phyloP scores from a whole-genome alignment of 2,329 filamentous ascomycete species.

The Alternaria alternata region DNA sequence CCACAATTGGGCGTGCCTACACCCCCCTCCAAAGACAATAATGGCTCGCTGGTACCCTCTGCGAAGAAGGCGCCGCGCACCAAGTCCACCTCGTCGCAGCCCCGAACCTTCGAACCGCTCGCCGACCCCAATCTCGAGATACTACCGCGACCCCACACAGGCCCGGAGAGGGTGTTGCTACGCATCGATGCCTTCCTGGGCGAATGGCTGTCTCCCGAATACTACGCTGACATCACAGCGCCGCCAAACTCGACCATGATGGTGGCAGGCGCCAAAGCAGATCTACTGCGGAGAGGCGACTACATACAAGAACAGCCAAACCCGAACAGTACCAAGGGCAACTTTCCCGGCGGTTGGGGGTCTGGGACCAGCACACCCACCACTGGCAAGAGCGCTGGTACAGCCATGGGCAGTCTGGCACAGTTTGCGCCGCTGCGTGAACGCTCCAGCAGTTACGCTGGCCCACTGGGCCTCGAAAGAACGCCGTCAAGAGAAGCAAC shows the following conservation, averaged over 20 bases:
- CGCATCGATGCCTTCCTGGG: constrained; percentile 92
- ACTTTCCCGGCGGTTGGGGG: constrained; percentile 65
- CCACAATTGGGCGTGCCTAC: constrained; percentile 31
- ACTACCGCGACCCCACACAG: constrained; percentile 42
- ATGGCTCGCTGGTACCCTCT: constrained; percentile 19
- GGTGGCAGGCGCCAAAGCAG: constrained; percentile 87
- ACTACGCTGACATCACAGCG: constrained; percentile 90
- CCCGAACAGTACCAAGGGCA: constrained; percentile 52
- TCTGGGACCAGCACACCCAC: constrained; percentile 22
- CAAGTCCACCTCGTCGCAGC: constrained; percentile 30
- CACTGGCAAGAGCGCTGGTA: constrained; percentile 32
- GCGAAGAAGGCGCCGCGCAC: constrained; percentile 25
- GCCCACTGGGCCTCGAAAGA: constrained; percentile 25
- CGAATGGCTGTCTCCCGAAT: constrained; percentile 93
- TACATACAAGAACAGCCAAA: constrained; percentile 57
- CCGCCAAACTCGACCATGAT: constrained; percentile 87
- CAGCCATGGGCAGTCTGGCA: constrained; percentile 48
- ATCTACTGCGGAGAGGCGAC: constrained; percentile 80
- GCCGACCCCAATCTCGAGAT: constrained; percentile 50
- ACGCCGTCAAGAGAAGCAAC: constrained; percentile 39
- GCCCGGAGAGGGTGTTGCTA: constrained; percentile 57
- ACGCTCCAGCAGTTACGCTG: constrained; percentile 56
- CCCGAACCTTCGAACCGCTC: constrained; percentile 42
- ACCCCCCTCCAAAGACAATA: constrained; percentile 28
- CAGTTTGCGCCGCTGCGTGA: constrained; percentile 53